phyloP scores from a whole-genome alignment of 1,284 basidiomycete species.

The Rhodotorula sp. region DNA sequence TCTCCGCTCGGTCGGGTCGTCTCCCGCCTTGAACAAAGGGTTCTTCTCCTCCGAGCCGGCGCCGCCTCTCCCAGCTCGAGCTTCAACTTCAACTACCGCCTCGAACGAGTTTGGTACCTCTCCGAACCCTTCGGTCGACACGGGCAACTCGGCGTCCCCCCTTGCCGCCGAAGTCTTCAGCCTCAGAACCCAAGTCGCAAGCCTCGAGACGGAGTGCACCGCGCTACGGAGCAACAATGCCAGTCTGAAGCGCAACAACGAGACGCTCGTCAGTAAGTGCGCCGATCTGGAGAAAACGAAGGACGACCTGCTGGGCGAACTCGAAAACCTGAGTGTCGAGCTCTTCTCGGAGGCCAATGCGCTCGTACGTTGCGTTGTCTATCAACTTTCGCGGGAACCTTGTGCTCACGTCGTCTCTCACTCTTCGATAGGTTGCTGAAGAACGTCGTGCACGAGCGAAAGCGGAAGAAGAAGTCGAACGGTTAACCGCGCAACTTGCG shows the following conservation, averaged over 20 bases:
- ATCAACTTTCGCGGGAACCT: neutral
- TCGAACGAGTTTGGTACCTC: constrained; percentile 1
- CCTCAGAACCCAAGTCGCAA: constrained; percentile 23
- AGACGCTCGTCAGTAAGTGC: constrained; percentile 35
- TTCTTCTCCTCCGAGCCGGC: constrained; percentile 4
- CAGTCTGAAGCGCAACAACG: constrained; percentile 23
- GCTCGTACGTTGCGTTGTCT: constrained; percentile 29
- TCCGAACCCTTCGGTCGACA: neutral
- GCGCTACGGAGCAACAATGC: constrained; percentile 18
- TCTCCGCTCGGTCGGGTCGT: constrained; percentile 23
- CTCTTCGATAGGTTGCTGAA: constrained; percentile 25
- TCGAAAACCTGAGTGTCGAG: constrained; percentile 45
- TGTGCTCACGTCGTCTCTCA: neutral
- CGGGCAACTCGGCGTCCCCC: neutral
- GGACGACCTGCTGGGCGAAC: constrained; percentile 42
- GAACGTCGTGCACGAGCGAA: constrained; percentile 36
- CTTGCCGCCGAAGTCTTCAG: constrained; percentile 19
- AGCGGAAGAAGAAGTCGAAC: constrained; percentile 34
- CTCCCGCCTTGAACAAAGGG: constrained; percentile 17
- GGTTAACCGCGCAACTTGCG: neutral
- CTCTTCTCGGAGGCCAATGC: constrained; percentile 46
- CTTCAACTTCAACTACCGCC: constrained; percentile 19
- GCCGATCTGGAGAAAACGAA: constrained; percentile 41
- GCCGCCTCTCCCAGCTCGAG: neutral
- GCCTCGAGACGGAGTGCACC: constrained; percentile 20